Conservation (phyloP, 148 eudicot genomes). For the Amaranthus cruentus region DNA sequence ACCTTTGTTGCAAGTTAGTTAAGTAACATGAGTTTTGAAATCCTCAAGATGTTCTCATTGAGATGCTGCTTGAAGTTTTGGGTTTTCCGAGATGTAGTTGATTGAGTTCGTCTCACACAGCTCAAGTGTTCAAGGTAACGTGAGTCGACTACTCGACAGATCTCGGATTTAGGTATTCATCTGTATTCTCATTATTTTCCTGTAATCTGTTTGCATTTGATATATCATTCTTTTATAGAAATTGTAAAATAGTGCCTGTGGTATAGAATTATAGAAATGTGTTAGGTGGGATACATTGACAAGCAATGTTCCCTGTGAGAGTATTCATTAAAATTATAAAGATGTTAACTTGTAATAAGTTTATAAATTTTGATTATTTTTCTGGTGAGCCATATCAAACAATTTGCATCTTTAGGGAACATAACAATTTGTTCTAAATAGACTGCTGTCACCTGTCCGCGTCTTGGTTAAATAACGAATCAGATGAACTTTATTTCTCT, state of each 20-base stretch:
- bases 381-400: neutral
- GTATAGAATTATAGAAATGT: constrained; percentile 20
- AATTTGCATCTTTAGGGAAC: neutral
- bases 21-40: constrained; percentile 4
- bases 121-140: neutral
- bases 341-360: neutral
- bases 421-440: no score
- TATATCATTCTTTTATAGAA: constrained; percentile 23
- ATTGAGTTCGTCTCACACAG: neutral
- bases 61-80: neutral
- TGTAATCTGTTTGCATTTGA: neutral
- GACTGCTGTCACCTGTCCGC: no score
- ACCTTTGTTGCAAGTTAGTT: constrained; percentile 40
- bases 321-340: neutral
- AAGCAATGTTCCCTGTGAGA: constrained; percentile 4
- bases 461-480: neutral
- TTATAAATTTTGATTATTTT: neutral
- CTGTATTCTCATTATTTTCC: neutral
- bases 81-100: neutral
- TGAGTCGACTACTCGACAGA: neutral
- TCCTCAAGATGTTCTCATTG: neutral
- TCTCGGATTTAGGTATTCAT: neutral
- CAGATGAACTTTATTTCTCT: neutral
- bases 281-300: constrained; percentile 8
- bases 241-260: constrained; percentile 26